These are phyloP conservation scores for Talaromyces sp. DNA, from an alignment of 2,329 filamentous ascomycete genomes.

Conservation along the genomic window DNA sequence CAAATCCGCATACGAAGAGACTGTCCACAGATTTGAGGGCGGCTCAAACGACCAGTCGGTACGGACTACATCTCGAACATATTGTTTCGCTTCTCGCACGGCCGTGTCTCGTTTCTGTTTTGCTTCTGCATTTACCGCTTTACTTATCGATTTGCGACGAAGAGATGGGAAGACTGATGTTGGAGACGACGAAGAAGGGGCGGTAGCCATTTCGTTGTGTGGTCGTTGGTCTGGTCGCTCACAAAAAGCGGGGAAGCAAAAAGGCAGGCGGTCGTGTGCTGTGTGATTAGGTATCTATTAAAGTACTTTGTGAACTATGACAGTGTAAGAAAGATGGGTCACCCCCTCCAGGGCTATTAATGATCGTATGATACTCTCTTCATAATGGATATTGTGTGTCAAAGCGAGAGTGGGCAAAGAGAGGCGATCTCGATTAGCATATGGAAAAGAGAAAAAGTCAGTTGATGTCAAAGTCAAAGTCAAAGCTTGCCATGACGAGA, in stretches of 20 bases:
- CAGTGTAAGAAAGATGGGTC: background rate
- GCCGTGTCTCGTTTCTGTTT: constrained; percentile 37
- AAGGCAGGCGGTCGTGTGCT: constrained; percentile 7
- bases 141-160: constrained; percentile 23
- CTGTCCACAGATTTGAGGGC: constrained; percentile 22
- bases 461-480: constrained; percentile 5
- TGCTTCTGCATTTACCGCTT: constrained; percentile 16
- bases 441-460: background rate
- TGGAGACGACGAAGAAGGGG: constrained; percentile 13
- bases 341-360: background rate
- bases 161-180: constrained; percentile 22
- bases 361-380: constrained; percentile 4
- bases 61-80: constrained; percentile 39
- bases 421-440: background rate
- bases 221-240: background rate
- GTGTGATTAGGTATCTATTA: background rate
- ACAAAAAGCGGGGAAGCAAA: background rate
- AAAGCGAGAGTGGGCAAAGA: constrained; percentile 3
- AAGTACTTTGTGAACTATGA: background rate
- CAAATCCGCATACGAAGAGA: constrained; percentile 19
- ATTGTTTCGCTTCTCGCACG: constrained; percentile 40
- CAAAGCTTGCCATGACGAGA: background rate
- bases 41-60: constrained; percentile 42
- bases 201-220: constrained; percentile 9
- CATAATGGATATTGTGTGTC: background rate